Base-by-base conservation (phyloP, 1,284 basidiomycete species). In the Trichosporon coremiiforme region DNA sequence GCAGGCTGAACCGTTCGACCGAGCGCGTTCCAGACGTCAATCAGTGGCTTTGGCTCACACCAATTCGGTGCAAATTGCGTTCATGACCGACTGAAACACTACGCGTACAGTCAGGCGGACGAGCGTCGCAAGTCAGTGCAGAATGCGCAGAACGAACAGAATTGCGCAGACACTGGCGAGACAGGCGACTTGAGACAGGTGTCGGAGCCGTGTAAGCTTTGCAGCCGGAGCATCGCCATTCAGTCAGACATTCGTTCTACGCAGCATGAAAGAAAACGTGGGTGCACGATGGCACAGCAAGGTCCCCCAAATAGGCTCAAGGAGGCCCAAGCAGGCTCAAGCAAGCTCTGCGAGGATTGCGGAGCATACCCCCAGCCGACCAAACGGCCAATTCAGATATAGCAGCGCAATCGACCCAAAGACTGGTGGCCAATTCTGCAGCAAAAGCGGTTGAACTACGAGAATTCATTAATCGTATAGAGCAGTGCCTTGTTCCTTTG, bases 401-500 rank as follows among this genome's bases (percentile, higher is more conserved):
- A 45, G 41, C 6, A 53, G 50, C 7, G 50, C 50, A 53, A 53
- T 53, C n/a, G 50, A 53, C 50, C 50, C 50, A 53, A 53, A 53
- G 20, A 22, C 20, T 25, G 20, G 7, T 20, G 20, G 22, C 50
- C 50, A 53, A 53, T 53, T 53, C 20, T 25, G 50, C 22, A 2
- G 6, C 22, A 20, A 17, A 25, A 22, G 50, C n/a, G 20, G n/a
- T 25, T 53, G 50, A 22, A 53, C 50, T 9, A 25, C 20, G 50
- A 53, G n/a, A 22, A 53, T 53, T 53, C 50, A 53, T 20, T 53
- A 53, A 53, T 53, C 50, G 50, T 53, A 53, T 22, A 53, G 50
- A 53, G 50, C 50, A 53, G 50, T 53, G 50, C 50, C 50, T 53
- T 53, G 50, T 53, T 53, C 50, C 50, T 53, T 22, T 53, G 50